Percentiles rank a stretch among this genome's conserved stretches.
Conservation (phyloP, 2,329 filamentous ascomycete species). For the Microdochium bolleyi region DNA sequence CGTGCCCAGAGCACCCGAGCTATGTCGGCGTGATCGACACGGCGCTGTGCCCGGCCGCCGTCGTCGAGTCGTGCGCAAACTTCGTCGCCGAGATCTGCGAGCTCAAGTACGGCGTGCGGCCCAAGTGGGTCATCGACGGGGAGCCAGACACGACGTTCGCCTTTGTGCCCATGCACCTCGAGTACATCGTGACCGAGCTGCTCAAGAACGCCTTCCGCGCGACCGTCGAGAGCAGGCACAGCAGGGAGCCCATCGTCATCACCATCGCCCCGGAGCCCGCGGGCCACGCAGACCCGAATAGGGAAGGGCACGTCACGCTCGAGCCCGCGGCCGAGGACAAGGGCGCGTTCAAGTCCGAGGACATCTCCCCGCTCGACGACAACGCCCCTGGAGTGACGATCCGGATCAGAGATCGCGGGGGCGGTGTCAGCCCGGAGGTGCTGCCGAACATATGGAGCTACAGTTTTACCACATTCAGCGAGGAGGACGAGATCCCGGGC, state of each 20-base stretch:
- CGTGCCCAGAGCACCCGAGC: constrained; percentile 44
- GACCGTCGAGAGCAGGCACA: constrained; percentile 76
- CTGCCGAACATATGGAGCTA: constrained; percentile 91
- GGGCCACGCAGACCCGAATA: constrained; percentile 11
- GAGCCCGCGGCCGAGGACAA: constrained; percentile 26
- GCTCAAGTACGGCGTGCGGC: constrained; percentile 85
- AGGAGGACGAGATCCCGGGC: constrained; percentile 43
- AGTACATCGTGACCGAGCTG: constrained; percentile 95
- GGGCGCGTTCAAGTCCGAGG: constrained; percentile 32
- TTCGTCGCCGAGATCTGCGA: constrained; percentile 97
- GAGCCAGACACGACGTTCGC: constrained; percentile 84
- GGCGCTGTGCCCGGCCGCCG: constrained; percentile 69
- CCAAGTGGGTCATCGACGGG: constrained; percentile 72
- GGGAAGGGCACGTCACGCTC: constrained; percentile 18
- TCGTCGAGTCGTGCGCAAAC: constrained; percentile 76
- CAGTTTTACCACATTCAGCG: constrained; percentile 90
- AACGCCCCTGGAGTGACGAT: constrained; percentile 83
- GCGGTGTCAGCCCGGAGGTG: constrained; percentile 80
- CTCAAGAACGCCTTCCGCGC: constrained; percentile 96
- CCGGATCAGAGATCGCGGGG: constrained; percentile 89
- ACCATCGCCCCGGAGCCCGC: constrained; percentile 72
- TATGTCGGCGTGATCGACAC: constrained; percentile 98
- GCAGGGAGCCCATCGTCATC: constrained; percentile 76
- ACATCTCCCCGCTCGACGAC: constrained; percentile 51
- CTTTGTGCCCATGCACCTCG: constrained; percentile 89